These are phyloP conservation scores for Paecilomyces niveus DNA, from an alignment of 2,329 filamentous ascomycete genomes.

Conservation along the genomic window DNA sequence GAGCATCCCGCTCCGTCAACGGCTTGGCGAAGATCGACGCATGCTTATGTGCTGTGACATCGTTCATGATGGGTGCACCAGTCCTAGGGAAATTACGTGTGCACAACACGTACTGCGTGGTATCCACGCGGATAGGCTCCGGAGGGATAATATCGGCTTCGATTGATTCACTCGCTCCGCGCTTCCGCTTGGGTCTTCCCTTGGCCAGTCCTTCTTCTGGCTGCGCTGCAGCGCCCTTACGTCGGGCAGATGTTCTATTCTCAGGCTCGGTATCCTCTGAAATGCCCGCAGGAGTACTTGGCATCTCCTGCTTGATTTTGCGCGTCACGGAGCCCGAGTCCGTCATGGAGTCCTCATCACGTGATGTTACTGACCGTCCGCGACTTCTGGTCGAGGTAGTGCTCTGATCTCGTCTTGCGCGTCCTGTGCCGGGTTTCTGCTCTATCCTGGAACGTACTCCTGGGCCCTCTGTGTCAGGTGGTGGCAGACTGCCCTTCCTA, in stretches of 20 bases:
- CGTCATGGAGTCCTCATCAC: slow-evolving; percentile 21
- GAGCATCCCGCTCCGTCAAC: slow-evolving; percentile 66
- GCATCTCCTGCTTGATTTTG: slow-evolving; percentile 26
- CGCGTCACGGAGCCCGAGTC: slow-evolving; percentile 9
- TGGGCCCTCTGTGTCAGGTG: slow-evolving; percentile 12
- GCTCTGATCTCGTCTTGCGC: slow-evolving; percentile 25
- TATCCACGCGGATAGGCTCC: slow-evolving; percentile 20
- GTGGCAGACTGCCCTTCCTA: slow-evolving; percentile 11
- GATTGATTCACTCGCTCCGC: slow-evolving; percentile 24
- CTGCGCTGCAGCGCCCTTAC: slow-evolving; percentile 13
- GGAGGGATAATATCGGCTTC: slow-evolving; percentile 21
- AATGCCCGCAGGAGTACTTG: slow-evolving; percentile 26
- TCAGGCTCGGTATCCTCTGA: slow-evolving; percentile 26
- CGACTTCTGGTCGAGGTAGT: slow-evolving; percentile 30
- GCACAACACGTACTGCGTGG: slow-evolving; percentile 32
- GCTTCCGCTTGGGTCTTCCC: slow-evolving; percentile 34
- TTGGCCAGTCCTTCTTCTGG: slow-evolving; percentile 21
- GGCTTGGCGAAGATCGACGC: slow-evolving; percentile 74
- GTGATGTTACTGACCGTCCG: slow-evolving; percentile 28
- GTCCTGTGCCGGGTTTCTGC: slow-evolving; percentile 14
- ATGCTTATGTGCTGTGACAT: slow-evolving; percentile 68
- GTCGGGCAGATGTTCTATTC: slow-evolving; percentile 19
- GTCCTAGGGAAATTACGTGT: slow-evolving; percentile 55
- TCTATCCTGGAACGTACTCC: slow-evolving; percentile 18
- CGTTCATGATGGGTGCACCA: slow-evolving; percentile 64